phyloP scores from a whole-genome alignment of 345 rosid genomes.

The Turritis glabra region DNA sequence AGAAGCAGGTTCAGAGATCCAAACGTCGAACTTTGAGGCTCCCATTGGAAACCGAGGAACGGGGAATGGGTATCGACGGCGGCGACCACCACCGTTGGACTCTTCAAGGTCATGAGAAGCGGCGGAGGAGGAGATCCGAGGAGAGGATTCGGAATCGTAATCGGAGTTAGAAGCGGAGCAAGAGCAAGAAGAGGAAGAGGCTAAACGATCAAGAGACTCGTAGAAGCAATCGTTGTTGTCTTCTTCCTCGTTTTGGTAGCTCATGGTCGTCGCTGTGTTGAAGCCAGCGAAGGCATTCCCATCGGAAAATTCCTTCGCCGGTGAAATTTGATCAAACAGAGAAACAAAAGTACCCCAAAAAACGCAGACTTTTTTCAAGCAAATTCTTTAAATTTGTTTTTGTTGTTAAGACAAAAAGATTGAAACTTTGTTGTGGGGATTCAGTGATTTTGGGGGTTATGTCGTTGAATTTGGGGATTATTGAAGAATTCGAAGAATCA shows the following conservation, averaged over 20 bases:
- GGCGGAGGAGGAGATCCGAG: conserved; percentile 38
- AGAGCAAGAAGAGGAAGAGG: conserved; percentile 68
- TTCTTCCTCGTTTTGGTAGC: conserved; percentile 39
- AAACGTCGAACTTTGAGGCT: conserved; percentile 59
- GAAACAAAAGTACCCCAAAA: conserved; percentile 4
- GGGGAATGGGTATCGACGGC: conserved; percentile 39
- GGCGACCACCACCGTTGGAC: neutral
- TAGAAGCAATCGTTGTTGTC: conserved; percentile 63
- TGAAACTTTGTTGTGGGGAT: conserved; percentile 3
- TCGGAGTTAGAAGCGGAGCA: conserved; percentile 66
- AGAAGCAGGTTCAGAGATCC: conserved; percentile 80
- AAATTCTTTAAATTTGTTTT: neutral
- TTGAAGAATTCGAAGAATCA: conserved; percentile 34
- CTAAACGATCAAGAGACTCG: conserved; percentile 77
- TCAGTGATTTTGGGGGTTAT: conserved; percentile 10
- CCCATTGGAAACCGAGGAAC: conserved; percentile 54
- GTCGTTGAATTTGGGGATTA: conserved; percentile 5
- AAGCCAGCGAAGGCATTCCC: conserved; percentile 54
- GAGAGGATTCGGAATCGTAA: conserved; percentile 55
- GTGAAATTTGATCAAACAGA: conserved; percentile 38
- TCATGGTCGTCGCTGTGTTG: conserved; percentile 31
- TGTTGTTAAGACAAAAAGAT: conserved; percentile 4
- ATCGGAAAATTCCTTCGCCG: conserved; percentile 50
- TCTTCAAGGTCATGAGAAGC: conserved; percentile 33
- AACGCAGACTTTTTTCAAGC: conserved; percentile 6